Conservation (phyloP, 257 asterid genomes). For the Datura wrightii region DNA sequence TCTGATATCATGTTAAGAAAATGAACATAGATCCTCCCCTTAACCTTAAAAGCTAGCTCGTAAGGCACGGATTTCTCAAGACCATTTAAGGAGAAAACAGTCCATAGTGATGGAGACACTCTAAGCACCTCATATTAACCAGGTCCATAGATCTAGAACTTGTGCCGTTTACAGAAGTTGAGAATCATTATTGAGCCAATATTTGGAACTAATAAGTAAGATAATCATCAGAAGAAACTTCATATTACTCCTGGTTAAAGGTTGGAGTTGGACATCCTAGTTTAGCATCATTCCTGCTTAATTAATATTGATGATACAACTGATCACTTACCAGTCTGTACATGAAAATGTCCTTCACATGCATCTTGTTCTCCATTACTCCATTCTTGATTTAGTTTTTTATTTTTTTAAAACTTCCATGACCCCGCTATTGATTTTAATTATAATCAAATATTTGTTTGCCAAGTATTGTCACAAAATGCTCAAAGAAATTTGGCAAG, state of each 20-base stretch:
- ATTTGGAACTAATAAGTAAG: slow-evolving; percentile 22
- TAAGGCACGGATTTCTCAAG: neutral
- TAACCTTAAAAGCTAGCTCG: neutral
- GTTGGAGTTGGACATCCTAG: neutral
- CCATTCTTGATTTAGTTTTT: neutral
- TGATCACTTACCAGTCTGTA: neutral
- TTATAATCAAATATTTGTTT: neutral
- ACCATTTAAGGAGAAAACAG: neutral
- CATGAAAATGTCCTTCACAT: slow-evolving; percentile 18
- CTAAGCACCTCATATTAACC: slow-evolving; percentile 27
- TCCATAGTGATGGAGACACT: neutral
- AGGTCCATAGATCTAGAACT: neutral
- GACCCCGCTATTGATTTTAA: slow-evolving; percentile 11
- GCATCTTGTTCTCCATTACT: slow-evolving; percentile 12
- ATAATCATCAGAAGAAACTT: neutral
- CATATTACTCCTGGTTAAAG: slow-evolving; percentile 11
- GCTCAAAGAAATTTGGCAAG: neutral
- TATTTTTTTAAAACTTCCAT: neutral
- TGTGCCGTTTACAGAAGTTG: slow-evolving; percentile 16
- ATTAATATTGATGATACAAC: slow-evolving; percentile 17
- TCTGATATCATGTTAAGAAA: slow-evolving; percentile 13
- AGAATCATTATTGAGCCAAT: slow-evolving; percentile 14
- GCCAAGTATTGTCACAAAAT: slow-evolving; percentile 15
- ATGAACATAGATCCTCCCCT: neutral
- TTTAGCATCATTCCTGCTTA: neutral